phyloP scores from a whole-genome alignment of 192 early-diverging fungal species.

The Backusella westeae region DNA sequence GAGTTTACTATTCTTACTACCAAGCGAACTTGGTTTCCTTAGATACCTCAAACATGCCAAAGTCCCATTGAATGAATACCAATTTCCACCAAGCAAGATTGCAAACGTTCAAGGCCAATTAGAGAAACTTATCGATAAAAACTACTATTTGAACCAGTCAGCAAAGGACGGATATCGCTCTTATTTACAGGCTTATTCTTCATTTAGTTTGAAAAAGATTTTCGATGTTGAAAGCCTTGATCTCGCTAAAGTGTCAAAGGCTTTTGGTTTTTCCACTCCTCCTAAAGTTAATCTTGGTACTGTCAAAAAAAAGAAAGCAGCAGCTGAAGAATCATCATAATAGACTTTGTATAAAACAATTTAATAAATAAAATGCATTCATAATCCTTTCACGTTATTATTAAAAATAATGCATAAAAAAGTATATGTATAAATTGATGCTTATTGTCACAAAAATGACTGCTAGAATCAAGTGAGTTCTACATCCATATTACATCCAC shows the following conservation, averaged over 20 bases:
- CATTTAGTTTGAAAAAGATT: slow-evolving; percentile 93
- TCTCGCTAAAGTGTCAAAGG: slow-evolving; percentile 87
- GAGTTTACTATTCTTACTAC: slow-evolving; percentile 92
- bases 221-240: slow-evolving; percentile 93
- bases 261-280: slow-evolving; percentile 95
- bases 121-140: slow-evolving; percentile 94
- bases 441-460: no score
- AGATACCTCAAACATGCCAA: slow-evolving; percentile 97
- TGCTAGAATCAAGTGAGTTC: no score
- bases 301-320: slow-evolving; percentile 21
- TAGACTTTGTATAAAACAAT: slow-evolving; percentile 3
- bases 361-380: background rate
- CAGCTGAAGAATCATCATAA: slow-evolving; percentile 3
- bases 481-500: no score
- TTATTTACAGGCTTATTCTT: slow-evolving; percentile 94
- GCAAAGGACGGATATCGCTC: slow-evolving; percentile 97
- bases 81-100: slow-evolving; percentile 93
- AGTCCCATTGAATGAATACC: slow-evolving; percentile 98
- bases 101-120: slow-evolving; percentile 91
- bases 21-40: slow-evolving; percentile 93
- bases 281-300: slow-evolving; percentile 84
- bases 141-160: slow-evolving; percentile 96
- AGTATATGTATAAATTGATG: no score
- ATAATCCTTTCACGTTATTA: background rate
- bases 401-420: no score